Base-by-base conservation (phyloP, 495 filamentous ascomycete species). In the Chaetomium fimeti region DNA sequence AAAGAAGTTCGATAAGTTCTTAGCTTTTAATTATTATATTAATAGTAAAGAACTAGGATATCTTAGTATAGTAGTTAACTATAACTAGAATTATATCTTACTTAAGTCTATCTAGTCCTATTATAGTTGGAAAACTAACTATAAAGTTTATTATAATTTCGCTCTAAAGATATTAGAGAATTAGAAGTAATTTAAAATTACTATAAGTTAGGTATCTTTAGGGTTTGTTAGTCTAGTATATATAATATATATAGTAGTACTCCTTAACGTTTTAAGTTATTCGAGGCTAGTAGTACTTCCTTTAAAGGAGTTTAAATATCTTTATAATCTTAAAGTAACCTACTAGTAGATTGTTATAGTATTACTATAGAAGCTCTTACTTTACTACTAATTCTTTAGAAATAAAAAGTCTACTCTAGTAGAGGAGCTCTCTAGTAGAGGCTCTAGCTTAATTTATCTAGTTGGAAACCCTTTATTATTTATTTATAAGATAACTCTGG, bases 101-200 rank as follows among this genome's bases (percentile, higher is more conserved):
- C 20, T 57, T 38, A 0, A 5, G 16, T 5, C 38, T 11, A 11
- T 29, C 12, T 16, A 1, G 11, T 2, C 4, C 9, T 22, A 27
- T 57, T 8, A 57, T 13, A 16, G 20, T 1, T 7, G 28, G 55
- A 45, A 57, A 45, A 27, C 55, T 27, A 13, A 45, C 28, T 7
- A 32, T 57, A 28, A 43, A 57, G 22, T 57, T 38, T 13, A 57
- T 57, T 4, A 11, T 27, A 40, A 57, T 45, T 29, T 58, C 40
- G 5, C 13, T 11, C 40, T 13, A 58, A 0, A 40, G 56, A 29
- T 11, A 24, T 3, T 4, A 5, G 5, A 11, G 56, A 58, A 58
- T 58, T 24, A 22, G 56, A 11, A 57, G n/a, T 24, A 11, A 42
- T 42, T 24, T 20, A 11, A 42, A 20, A 6, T n/a, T 25, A 0